A percentile compares a stretch with the other conserved stretches of the same genome.
Evolutionary conservation across 2,329 filamentous ascomycete species (phyloP).

Genomic region (Phialocephala sp.): DNA sequence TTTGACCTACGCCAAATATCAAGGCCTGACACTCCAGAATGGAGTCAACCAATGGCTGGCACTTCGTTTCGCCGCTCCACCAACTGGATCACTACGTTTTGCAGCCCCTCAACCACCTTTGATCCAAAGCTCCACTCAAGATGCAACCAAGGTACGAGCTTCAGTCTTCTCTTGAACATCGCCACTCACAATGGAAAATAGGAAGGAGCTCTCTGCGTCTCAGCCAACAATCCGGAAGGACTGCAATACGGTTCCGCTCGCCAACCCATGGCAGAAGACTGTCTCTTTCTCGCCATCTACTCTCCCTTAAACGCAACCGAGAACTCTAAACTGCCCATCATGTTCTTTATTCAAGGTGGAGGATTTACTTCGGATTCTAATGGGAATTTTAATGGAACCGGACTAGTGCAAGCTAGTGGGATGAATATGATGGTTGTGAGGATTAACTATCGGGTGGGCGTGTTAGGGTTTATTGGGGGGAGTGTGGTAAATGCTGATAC

Average conservation of each 20-base stretch:
- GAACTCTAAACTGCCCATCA: slow-evolving; percentile 57
- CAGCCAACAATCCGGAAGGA: slow-evolving; percentile 15
- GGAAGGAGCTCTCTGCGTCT: slow-evolving; percentile 11
- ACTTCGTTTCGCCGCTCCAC: slow-evolving; percentile 15
- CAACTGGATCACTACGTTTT: slow-evolving; percentile 11
- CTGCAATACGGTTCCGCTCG: slow-evolving; percentile 8
- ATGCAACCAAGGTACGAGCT: slow-evolving; percentile 14
- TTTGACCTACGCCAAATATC: slow-evolving; percentile 12
- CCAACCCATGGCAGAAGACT: slow-evolving; percentile 59
- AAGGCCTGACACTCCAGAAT: slow-evolving; percentile 16
- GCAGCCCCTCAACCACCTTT: slow-evolving; percentile 11
- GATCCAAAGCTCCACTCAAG: slow-evolving; percentile 9
- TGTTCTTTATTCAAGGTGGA: slow-evolving; percentile 61
- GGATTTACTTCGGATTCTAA: slow-evolving; percentile 59
- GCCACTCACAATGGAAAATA: not conserved
- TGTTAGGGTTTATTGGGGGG: slow-evolving; percentile 70
- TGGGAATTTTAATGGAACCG: slow-evolving; percentile 63
- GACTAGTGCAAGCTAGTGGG: slow-evolving; percentile 61
- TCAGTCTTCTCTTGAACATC: not conserved
- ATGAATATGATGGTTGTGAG: slow-evolving; percentile 70
- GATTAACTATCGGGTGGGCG: slow-evolving; percentile 77
- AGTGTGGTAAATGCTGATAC: slow-evolving; percentile 38
- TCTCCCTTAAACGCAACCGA: slow-evolving; percentile 58
- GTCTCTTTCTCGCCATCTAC: slow-evolving; percentile 69
- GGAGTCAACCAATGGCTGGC: slow-evolving; percentile 18